These are phyloP conservation scores for Chloris gayana DNA, from an alignment of 176 grass and related monocot species.

Conservation along the genomic window DNA sequence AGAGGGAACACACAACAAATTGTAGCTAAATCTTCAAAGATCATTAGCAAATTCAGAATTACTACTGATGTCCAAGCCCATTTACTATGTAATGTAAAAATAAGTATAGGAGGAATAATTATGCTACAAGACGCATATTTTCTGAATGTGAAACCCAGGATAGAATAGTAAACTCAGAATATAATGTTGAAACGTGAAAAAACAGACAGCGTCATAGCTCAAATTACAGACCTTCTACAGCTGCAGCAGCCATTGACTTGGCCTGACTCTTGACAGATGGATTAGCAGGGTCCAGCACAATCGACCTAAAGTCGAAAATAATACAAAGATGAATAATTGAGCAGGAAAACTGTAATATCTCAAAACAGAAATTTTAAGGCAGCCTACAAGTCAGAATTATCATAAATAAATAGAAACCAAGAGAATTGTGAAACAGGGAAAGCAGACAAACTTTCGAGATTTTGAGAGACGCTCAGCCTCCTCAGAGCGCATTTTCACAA, in stretches of 20 bases:
- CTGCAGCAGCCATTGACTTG: conserved; percentile 87
- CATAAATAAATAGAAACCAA: conserved; percentile 36
- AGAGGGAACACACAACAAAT: conserved; percentile 40
- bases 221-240: conserved; percentile 75
- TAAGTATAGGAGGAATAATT: background rate
- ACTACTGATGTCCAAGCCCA: background rate
- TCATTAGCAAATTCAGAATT: conserved; percentile 25
- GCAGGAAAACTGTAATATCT: conserved; percentile 23
- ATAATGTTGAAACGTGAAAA: conserved; percentile 25
- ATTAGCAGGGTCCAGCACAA: conserved; percentile 86
- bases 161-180: conserved; percentile 19
- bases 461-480: conserved; percentile 87
- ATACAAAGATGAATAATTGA: conserved; percentile 21
- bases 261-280: conserved; percentile 98
- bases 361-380: conserved; percentile 19
- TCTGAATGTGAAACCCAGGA: conserved; percentile 11
- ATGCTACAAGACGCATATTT: conserved; percentile 24
- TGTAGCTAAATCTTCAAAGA: conserved; percentile 27
- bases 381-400: conserved; percentile 17
- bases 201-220: conserved; percentile 38
- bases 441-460: conserved; percentile 91
- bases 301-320: conserved; percentile 63
- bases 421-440: conserved; percentile 43
- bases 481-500: conserved; percentile 94
- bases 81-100: conserved; percentile 13